Conservation (phyloP, 2,329 filamentous ascomycete species). For the Penicillium janthinellum region DNA sequence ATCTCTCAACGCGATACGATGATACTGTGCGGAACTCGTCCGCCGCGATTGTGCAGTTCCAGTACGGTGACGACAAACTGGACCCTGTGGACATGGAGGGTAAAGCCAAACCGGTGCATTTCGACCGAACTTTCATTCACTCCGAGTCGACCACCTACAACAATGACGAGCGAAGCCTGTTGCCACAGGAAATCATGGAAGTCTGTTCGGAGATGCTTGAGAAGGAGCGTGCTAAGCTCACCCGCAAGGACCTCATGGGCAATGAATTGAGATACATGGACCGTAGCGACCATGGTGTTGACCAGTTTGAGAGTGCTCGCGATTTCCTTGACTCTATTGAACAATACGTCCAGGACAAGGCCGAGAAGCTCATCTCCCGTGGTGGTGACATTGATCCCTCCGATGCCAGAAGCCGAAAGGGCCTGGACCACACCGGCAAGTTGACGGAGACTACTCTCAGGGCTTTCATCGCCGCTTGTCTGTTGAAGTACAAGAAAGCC, state of each 20-base stretch:
- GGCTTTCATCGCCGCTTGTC: constrained; percentile 76
- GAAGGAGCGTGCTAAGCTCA: constrained; percentile 66
- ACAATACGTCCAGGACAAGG: constrained; percentile 67
- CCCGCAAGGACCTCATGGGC: constrained; percentile 62
- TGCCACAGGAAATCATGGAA: constrained; percentile 71
- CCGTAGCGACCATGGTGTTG: constrained; percentile 65
- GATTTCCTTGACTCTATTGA: constrained; percentile 79
- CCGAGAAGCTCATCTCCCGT: constrained; percentile 57
- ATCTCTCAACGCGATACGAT: constrained; percentile 91
- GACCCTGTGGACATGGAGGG: constrained; percentile 99
- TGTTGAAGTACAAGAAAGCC: constrained; percentile 87
- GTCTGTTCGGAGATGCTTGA: constrained; percentile 70
- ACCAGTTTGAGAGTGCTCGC: constrained; percentile 79
- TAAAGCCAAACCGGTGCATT: constrained; percentile 86
- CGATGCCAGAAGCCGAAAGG: constrained; percentile 36
- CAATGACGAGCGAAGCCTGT: constrained; percentile 71
- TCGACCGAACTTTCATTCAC: constrained; percentile 87
- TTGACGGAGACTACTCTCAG: constrained; percentile 73
- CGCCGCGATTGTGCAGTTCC: constrained; percentile 89
- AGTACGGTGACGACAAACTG: constrained; percentile 92
- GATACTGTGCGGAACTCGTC: constrained; percentile 91
- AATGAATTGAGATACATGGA: constrained; percentile 70
- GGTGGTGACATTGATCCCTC: constrained; percentile 36
- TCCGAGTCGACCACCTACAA: constrained; percentile 74
- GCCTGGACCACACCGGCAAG: constrained; percentile 74